phyloP scores from a whole-genome alignment of 805 yeast genomes.

The Komagataella mondaviorum region DNA sequence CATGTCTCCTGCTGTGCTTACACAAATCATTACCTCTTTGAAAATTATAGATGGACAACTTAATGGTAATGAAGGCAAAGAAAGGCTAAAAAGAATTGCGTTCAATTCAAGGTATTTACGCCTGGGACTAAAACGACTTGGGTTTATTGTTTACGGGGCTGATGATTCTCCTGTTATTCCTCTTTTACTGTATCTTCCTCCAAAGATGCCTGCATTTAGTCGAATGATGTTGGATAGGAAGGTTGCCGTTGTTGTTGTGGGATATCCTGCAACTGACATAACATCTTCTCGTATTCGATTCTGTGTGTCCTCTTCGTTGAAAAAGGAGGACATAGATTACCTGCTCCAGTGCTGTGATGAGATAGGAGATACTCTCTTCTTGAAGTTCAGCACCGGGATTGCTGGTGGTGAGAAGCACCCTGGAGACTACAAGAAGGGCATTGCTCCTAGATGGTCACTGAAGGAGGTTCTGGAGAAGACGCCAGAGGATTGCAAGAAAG shows the following conservation, averaged over 20 bases:
- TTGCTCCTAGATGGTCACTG: slow-evolving; percentile 61
- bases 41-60: slow-evolving; percentile 68
- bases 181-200: slow-evolving; percentile 72
- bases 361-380: slow-evolving; percentile 61
- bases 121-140: slow-evolving; percentile 80
- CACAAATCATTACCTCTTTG: slow-evolving; percentile 75
- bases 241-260: slow-evolving; percentile 91
- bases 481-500: slow-evolving; percentile 41
- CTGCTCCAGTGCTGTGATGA: slow-evolving; percentile 58
- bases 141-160: slow-evolving; percentile 87
- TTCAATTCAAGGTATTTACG: slow-evolving; percentile 91
- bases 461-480: slow-evolving; percentile 67
- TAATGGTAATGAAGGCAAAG: slow-evolving; percentile 86
- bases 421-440: slow-evolving; percentile 40
- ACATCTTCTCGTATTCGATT: slow-evolving; percentile 83
- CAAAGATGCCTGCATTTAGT: slow-evolving; percentile 88
- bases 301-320: slow-evolving; percentile 84
- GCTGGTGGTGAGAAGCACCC: slow-evolving; percentile 46
- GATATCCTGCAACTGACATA: slow-evolving; percentile 95
- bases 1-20: slow-evolving; percentile 81
- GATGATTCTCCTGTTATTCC: slow-evolving; percentile 98
- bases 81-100: slow-evolving; percentile 85
- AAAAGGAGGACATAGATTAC: slow-evolving; percentile 86
- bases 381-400: slow-evolving; percentile 67
- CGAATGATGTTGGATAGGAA: slow-evolving; percentile 66